A percentile compares a stretch with the other conserved stretches of the same genome.
Conservation (phyloP, 2,329 filamentous ascomycete genomes). For the Keithomyces neogunnii region DNA sequence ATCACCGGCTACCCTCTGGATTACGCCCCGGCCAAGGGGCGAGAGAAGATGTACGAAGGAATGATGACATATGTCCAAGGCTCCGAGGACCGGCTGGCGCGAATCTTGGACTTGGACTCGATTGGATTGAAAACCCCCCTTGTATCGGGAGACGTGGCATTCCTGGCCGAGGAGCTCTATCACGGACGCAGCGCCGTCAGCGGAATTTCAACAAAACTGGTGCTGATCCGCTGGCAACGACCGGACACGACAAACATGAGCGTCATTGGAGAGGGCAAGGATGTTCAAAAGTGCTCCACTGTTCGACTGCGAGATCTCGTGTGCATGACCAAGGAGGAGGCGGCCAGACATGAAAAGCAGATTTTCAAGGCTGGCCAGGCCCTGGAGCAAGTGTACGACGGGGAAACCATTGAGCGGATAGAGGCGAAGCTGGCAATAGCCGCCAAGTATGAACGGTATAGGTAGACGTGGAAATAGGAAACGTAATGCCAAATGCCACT, state of each 20-base stretch:
- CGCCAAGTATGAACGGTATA: conserved; percentile 46
- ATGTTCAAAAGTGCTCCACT: conserved; percentile 70
- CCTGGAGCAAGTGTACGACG: conserved; percentile 66
- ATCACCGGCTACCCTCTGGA: conserved; percentile 79
- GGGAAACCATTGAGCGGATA: conserved; percentile 57
- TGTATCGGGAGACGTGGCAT: conserved; percentile 73
- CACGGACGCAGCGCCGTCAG: conserved; percentile 75
- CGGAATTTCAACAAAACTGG: conserved; percentile 69
- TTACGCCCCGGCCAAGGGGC: conserved; percentile 69
- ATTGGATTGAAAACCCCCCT: conserved; percentile 73
- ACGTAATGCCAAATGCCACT: not conserved
- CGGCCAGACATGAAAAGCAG: conserved; percentile 67
- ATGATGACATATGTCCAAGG: conserved; percentile 70
- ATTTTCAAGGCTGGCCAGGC: conserved; percentile 62
- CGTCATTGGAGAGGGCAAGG: conserved; percentile 52
- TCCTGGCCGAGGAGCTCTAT: conserved; percentile 84
- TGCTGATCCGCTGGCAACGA: conserved; percentile 71
- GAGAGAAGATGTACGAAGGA: conserved; percentile 88
- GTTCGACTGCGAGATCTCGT: conserved; percentile 66
- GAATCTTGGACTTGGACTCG: conserved; percentile 23
- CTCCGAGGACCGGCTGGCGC: conserved; percentile 67
- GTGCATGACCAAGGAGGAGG: conserved; percentile 90
- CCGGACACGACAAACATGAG: conserved; percentile 51
- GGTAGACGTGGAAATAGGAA: conserved; percentile 15
- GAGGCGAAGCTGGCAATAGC: conserved; percentile 61